Conservation (phyloP, 345 rosid species). For the Brassica rapa region DNA sequence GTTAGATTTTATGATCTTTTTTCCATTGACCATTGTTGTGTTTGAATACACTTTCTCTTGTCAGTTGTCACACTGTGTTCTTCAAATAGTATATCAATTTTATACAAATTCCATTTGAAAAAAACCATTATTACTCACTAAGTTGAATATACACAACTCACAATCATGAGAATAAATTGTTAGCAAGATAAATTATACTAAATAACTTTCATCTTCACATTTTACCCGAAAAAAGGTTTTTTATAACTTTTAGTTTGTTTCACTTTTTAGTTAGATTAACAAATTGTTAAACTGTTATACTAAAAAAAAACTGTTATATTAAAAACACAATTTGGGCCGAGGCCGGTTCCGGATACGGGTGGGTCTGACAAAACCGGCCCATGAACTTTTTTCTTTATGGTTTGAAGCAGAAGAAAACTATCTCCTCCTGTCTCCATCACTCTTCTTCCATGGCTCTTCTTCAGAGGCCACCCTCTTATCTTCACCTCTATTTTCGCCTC, state of each 20-base stretch:
- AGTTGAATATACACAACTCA: background rate
- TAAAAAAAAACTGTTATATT: too few relatives aligned
- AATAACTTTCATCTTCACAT: too few relatives aligned
- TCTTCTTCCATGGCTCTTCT: conserved; percentile 34
- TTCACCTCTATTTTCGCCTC: conserved; percentile 29
- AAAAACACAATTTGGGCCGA: background rate
- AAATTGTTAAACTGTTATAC: too few relatives aligned
- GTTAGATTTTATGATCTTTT: background rate
- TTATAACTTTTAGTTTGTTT: too few relatives aligned
- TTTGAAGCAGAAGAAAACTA: conserved; percentile 35
- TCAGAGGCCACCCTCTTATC: conserved; percentile 35
- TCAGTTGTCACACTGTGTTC: background rate
- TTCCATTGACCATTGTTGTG: background rate
- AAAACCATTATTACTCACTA: background rate
- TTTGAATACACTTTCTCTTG: conserved; percentile 1
- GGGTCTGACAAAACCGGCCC: background rate
- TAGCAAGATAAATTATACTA: too few relatives aligned
- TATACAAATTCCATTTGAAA: background rate
- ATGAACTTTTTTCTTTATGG: background rate
- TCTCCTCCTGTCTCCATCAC: conserved; percentile 11
- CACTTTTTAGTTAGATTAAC: too few relatives aligned
- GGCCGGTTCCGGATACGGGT: background rate
- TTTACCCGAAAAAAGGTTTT: too few relatives aligned
- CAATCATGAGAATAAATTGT: too few relatives aligned
- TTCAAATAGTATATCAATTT: background rate